Evolutionary conservation across 306 rosid genomes (phyloP).

Genomic region (Sphenostylis stenocarpa): DNA sequence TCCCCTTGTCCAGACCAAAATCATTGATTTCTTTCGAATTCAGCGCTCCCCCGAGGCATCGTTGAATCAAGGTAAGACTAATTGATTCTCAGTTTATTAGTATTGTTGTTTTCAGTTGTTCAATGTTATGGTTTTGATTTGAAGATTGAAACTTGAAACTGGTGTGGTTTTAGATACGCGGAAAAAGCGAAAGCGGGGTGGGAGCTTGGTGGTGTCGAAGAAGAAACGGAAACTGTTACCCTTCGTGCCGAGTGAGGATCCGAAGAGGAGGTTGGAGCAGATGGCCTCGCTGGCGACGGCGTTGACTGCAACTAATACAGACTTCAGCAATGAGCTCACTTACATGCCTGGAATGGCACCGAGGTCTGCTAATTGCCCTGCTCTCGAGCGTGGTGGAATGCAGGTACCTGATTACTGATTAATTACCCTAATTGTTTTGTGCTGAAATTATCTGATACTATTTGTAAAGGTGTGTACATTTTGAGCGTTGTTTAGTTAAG

Average conservation of each 20-base stretch:
- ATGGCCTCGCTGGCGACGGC: constrained; percentile 97
- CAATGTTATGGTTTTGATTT: neutral
- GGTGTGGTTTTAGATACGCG: constrained; percentile 41
- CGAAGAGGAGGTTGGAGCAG: constrained; percentile 66
- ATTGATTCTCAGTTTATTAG: neutral
- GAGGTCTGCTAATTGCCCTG: constrained; percentile 63
- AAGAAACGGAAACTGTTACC: constrained; percentile 71
- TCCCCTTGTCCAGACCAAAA: constrained; percentile 87
- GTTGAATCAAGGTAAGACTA: constrained; percentile 48
- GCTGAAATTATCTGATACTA: neutral
- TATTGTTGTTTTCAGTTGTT: neutral
- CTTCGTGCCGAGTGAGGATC: constrained; percentile 61
- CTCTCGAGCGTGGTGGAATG: constrained; percentile 84
- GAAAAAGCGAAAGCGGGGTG: constrained; percentile 60
- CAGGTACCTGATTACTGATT: constrained; percentile 53
- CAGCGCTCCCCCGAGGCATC: constrained; percentile 34
- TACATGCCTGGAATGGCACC: constrained; percentile 79
- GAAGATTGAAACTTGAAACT: neutral
- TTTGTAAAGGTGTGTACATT: neutral
- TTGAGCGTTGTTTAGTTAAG: neutral
- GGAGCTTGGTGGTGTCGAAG: constrained; percentile 58
- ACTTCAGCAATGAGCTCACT: constrained; percentile 71
- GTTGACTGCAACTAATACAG: constrained; percentile 65
- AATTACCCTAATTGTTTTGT: neutral
- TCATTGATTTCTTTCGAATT: constrained; percentile 77